Conservation (phyloP, 768 basidiomycete species). For the Boletales sp. region DNA sequence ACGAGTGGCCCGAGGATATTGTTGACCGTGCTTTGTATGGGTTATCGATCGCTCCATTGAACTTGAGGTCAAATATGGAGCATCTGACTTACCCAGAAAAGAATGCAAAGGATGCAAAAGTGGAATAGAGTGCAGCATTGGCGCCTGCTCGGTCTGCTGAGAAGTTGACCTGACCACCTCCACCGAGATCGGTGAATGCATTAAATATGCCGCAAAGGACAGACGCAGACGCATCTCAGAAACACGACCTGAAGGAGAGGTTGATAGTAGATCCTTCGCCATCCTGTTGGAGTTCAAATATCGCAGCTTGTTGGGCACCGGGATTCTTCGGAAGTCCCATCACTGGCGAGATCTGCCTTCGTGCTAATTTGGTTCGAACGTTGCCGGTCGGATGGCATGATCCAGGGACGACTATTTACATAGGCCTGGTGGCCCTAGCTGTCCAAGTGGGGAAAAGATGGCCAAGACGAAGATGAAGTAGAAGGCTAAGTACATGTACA, state of each 20-base stretch:
- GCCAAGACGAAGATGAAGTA: no score
- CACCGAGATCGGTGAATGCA: constrained; percentile 75
- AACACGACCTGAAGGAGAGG: constrained; percentile 42
- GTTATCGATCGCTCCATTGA: neutral
- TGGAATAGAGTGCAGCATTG: constrained; percentile 62
- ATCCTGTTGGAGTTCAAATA: constrained; percentile 47
- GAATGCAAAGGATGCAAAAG: constrained; percentile 59
- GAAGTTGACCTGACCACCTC: constrained; percentile 73
- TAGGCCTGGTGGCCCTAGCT: no score
- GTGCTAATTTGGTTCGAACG: constrained; percentile 19
- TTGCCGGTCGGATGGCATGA: constrained; percentile 1
- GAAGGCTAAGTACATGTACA: no score
- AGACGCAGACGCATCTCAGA: constrained; percentile 64
- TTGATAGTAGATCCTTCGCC: constrained; percentile 55
- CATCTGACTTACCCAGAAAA: constrained; percentile 56
- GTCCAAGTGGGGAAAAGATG: neutral
- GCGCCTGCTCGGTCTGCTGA: constrained; percentile 62
- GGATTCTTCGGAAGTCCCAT: constrained; percentile 19
- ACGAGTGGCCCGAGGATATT: constrained; percentile 62
- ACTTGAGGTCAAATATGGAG: neutral
- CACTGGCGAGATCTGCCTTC: constrained; percentile 16
- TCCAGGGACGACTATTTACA: neutral
- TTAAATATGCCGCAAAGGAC: constrained; percentile 74
- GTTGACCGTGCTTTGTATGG: constrained; percentile 56
- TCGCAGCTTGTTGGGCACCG: constrained; percentile 17